Conservation (phyloP, 108 stramenopile species). For the Mayamaea pseudoterrestris region DNA sequence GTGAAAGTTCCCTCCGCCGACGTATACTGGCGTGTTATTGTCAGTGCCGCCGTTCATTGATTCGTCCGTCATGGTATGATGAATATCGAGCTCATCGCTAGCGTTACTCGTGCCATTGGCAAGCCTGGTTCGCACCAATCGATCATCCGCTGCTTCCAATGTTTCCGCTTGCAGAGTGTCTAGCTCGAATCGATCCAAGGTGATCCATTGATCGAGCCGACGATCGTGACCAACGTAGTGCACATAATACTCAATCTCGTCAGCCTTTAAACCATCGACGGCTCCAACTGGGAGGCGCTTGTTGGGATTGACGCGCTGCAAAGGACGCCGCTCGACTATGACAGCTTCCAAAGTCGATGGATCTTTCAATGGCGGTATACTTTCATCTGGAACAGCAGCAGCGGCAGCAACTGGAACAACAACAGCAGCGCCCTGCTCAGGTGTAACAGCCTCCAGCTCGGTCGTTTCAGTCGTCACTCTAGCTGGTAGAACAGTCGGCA, state of each 20-base stretch:
- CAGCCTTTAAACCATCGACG: conserved; percentile 10
- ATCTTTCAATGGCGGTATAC: too few relatives aligned
- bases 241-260: conserved; percentile 67
- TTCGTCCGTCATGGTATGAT: conserved; percentile 2
- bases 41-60: neutral
- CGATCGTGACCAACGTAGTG: conserved; percentile 78
- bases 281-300: too few relatives aligned
- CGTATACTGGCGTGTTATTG: neutral
- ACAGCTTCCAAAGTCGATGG: too few relatives aligned
- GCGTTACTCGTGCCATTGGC: neutral
- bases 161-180: conserved; percentile 27
- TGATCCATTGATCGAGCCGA: conserved; percentile 83
- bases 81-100: neutral
- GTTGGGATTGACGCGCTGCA: too few relatives aligned
- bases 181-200: conserved; percentile 43
- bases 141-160: neutral
- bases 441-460: too few relatives aligned
- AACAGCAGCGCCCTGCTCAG: too few relatives aligned
- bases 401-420: too few relatives aligned
- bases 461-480: too few relatives aligned
- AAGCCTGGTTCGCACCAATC: neutral
- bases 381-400: too few relatives aligned
- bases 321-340: too few relatives aligned
- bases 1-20: conserved; percentile 58
- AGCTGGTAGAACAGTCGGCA: too few relatives aligned